Base-by-base conservation (phyloP, 2,329 filamentous ascomycete genomes). In the Microcera coccophila region DNA sequence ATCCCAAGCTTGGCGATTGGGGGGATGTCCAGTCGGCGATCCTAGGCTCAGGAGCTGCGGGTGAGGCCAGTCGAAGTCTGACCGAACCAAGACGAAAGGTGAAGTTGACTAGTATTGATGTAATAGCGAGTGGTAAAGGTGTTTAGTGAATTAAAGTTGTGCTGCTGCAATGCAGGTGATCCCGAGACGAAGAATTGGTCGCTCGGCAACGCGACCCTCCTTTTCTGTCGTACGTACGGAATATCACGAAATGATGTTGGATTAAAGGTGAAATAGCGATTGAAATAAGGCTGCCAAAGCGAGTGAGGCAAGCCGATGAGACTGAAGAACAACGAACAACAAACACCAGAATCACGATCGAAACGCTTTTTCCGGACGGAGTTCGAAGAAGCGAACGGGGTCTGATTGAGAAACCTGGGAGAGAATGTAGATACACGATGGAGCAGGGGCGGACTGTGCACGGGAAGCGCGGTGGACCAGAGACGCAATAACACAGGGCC, bases 221-320 rank as follows among this genome's bases (percentile, higher is more conserved):
- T 58, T 59, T 58, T 59, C 51, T 22, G 12, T 36, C 38, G 26
- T 29, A 20, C 26, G 35, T 47, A 41, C 42, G 14, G 50, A 50
- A 34, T 47, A 50, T 58, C 48, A 54, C 48, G 42, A 48, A 39
- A 17, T 37, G 34, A 26, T 39, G 33, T 32, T 44, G 41, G 39
- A 33, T n/a, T n/a, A n/a, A n/a, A 50, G 36, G 39, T 47, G 41
- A 47, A 42, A 36, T 36, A 46, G 40, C 62, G 68, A 71, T 55
- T 47, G 64, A 57, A 56, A 48, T 45, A 59, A 68, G 67, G 61
- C 68, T 70, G 72, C 73, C 73, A 73, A 68, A 81, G 72, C 78
- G 78, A 82, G 70, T 76, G 79, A 80, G 71, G 71, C 67, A 67
- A 68, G 48, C 52, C 47, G 42, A 48, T 52, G 45, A 50, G 51